phyloP scores from a whole-genome alignment of 2,329 filamentous ascomycete species.

The Meredithiella fracta region DNA sequence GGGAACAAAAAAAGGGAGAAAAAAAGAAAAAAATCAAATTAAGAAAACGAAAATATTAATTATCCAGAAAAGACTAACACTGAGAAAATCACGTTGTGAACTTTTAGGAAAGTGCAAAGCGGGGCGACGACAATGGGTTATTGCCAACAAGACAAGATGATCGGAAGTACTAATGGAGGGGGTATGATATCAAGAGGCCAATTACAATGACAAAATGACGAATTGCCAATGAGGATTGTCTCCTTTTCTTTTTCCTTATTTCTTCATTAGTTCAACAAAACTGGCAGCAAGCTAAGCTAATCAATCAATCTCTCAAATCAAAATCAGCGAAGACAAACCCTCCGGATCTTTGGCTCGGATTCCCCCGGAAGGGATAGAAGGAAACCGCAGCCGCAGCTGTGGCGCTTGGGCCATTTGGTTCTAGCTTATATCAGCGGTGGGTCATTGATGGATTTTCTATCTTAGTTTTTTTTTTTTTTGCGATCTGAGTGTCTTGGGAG shows the following conservation, averaged over 20 bases:
- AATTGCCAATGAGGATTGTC: too few relatives aligned
- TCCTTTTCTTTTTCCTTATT: too few relatives aligned
- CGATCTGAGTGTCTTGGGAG: too few relatives aligned
- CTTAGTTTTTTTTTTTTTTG: not conserved
- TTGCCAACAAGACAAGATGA: not conserved
- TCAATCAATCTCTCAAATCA: not conserved
- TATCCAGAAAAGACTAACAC: not conserved
- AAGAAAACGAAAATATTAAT: not conserved
- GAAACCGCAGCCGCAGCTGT: slow-evolving; percentile 11
- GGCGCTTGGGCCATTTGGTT: not conserved
- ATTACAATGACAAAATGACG: too few relatives aligned
- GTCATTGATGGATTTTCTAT: too few relatives aligned
- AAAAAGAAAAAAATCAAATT: not conserved
- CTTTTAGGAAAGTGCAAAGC: not conserved
- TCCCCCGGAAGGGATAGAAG: slow-evolving; percentile 13
- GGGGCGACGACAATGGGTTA: not conserved
- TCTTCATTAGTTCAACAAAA: too few relatives aligned
- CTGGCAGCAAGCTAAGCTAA: too few relatives aligned
- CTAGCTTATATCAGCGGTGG: not conserved
- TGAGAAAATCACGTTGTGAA: too few relatives aligned
- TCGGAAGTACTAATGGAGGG: not conserved
- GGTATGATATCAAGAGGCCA: not conserved
- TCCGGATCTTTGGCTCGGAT: slow-evolving; percentile 11
- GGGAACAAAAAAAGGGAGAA: slow-evolving; percentile 2
- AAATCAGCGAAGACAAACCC: slow-evolving; percentile 3